Evolutionary conservation across 345 rosid genomes (phyloP), one percentile per base, ranked within the genome.

Genomic region (Erysimum cheiranthoides): DNA sequence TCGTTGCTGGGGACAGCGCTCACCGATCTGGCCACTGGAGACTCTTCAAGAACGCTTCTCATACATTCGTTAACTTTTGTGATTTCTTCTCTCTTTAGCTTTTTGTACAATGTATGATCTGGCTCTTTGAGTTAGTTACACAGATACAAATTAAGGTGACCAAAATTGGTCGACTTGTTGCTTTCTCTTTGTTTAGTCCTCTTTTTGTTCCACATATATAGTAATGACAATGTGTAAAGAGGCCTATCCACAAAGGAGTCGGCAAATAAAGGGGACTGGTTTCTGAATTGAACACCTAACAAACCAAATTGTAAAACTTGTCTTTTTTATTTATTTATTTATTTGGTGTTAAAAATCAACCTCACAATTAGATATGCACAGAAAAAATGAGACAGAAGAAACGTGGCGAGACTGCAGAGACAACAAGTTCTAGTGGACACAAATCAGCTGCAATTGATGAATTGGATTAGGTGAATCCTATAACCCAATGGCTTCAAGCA

Each of bases 361-460:
- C 46, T 50, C 46, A 66, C 46, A 66, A 30, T 30, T 32, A 43
- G 54, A 43, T 36, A 52, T 17, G 53, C 8, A 49, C 31, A 49
- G 11, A 34, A 27, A 51, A 57, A 66, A 35, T 50, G 59, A 21
- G 59, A 61, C 61, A 38, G 36, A 38, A 25, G n/a, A 30, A 31
- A 52, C 17, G 77, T 42, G 13, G n/a, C 13, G 74, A 43, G 25
- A 32, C 66, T 58, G 35, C 53, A 69, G 38, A 68, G 17, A 11
- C 63, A 8, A 11, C 45, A 40, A 63, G 35, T 36, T 72, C 42
- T 49, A 61, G 18, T 34, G 57, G 61, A 59, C 52, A 39, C 10
- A 30, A 75, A 59, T 67, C 61, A 67, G 45, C 61, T 66, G 16
- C 78, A 57, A 35, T 5, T 46, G 42, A 66, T 25, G 18, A n/a